Evolutionary conservation across 768 basidiomycete genomes (phyloP).

Genomic region (Boletus rubescentipes): DNA sequence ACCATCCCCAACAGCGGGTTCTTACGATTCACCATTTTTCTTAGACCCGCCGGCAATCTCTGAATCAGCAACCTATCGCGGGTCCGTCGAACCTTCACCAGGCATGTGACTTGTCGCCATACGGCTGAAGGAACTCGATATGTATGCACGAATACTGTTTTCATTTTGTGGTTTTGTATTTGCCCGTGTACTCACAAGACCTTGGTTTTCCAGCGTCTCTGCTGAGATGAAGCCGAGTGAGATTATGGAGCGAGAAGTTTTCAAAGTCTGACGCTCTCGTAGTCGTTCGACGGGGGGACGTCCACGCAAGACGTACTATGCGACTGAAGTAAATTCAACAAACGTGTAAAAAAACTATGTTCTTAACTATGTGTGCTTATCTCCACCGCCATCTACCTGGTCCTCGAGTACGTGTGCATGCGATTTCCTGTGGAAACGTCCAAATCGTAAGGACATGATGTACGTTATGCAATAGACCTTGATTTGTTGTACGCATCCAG

Average conservation of each 20-base stretch:
- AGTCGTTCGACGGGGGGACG: not conserved
- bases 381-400: no score
- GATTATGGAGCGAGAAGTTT: constrained; percentile 21
- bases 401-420: no score
- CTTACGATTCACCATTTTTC: constrained; percentile 72
- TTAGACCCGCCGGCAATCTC: constrained; percentile 66
- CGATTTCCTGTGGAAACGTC: no score
- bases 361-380: no score
- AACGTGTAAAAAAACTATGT: no score
- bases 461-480: no score
- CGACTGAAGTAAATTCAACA: not conserved
- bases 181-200: not conserved
- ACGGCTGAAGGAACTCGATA: constrained; percentile 29
- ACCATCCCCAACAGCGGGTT: constrained; percentile 26
- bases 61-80: constrained; percentile 33
- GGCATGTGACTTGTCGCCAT: constrained; percentile 38
- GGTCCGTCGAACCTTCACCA: constrained; percentile 36
- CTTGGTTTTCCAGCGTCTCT: constrained; percentile 20
- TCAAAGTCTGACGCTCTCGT: constrained; percentile 11
- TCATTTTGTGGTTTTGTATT: no score
- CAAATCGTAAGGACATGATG: no score
- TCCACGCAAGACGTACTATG: not conserved
- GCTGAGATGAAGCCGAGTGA: constrained; percentile 17
- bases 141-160: constrained; percentile 3
- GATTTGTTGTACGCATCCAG: constrained; percentile 20